Base-by-base conservation (phyloP, 1,284 basidiomycete species). In the Butyriboletus appendiculatus region DNA sequence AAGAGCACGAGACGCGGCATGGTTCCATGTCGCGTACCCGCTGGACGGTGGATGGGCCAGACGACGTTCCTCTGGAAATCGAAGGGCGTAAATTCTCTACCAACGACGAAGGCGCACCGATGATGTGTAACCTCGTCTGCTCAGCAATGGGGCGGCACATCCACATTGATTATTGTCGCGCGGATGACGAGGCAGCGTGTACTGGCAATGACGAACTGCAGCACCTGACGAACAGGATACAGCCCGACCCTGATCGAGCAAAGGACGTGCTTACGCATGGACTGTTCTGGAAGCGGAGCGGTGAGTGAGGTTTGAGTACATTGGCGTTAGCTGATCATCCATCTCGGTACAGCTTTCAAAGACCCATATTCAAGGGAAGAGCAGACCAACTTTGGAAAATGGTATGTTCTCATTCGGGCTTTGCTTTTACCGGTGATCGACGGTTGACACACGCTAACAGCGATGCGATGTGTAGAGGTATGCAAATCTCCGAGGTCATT, bases 121-220 rank as follows among this genome's bases (percentile, higher is more conserved):
- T 85, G 80, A 74, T 86, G 69, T 86, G 84, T 62, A 82, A 76
- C 45, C 70, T 85, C 16, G 64, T 83, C 22, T 86, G 85, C 56
- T 72, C 75, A 2, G 70, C 76, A 9, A 73, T 85, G 66, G 82
- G 82, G 9, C 60, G 77, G 14, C 84, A 86, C 49, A 69, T 72
- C 0, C 85, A 86, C 59, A 68, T 86, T 32, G 82, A 81, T 58
- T 81, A 78, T 55, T 86, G 85, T 61, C 76, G 80, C 0, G 68
- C 77, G 0, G 61, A 66, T 20, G 59, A 67, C n/a, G 66, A 60
- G 5, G 63, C 62, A 0, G 52, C 60, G 0, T 85, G 83, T 59
- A 59, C 57, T 18, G 77, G 69, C 1, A 62, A 68, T 0, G 59
- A 70, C 0, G 81, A 83, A 16, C 43, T 76, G 12, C 72, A 81